These are phyloP conservation scores for Moelleriella libera DNA, from an alignment of 2,329 filamentous ascomycete genomes.

Conservation along the genomic window DNA sequence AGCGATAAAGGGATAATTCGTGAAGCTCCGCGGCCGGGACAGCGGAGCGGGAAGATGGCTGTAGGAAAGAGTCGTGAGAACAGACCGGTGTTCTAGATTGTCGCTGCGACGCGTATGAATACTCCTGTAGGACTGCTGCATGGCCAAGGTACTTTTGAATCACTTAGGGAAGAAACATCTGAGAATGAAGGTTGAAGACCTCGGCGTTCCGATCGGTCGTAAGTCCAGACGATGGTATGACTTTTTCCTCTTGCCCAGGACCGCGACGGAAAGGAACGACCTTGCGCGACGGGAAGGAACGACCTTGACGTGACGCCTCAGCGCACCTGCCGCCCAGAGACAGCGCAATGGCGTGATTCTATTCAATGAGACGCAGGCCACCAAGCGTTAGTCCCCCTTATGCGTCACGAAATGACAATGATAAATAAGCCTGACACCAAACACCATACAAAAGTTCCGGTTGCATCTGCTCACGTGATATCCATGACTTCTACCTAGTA, in stretches of 20 bases:
- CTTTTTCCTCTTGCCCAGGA: too few species aligned
- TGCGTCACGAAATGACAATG: background rate
- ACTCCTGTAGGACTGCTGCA: background rate
- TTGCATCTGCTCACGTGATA: slow-evolving; percentile 1
- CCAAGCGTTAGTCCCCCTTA: too few species aligned
- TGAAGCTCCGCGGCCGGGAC: background rate
- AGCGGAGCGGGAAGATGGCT: background rate
- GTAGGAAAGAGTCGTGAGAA: background rate
- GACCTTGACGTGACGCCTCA: too few species aligned
- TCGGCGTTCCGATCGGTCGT: too few species aligned
- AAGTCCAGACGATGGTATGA: too few species aligned
- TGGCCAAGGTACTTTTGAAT: background rate
- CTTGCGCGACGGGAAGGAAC: too few species aligned
- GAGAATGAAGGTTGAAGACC: background rate
- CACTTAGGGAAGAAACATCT: background rate
- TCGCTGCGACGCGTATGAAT: background rate
- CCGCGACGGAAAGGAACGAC: too few species aligned
- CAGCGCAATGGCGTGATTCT: too few species aligned
- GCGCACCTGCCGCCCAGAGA: too few species aligned
- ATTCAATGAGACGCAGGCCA: too few species aligned
- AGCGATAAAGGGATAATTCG: background rate
- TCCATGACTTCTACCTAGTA: slow-evolving; percentile 10
- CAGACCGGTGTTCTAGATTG: background rate
- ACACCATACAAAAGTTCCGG: slow-evolving; percentile 9
- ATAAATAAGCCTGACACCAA: slow-evolving; percentile 2